Evolutionary conservation across 169 alveolate genomes (phyloP), one percentile per base, ranked within the genome.

Genomic region (Eimeria acervulina): DNA sequence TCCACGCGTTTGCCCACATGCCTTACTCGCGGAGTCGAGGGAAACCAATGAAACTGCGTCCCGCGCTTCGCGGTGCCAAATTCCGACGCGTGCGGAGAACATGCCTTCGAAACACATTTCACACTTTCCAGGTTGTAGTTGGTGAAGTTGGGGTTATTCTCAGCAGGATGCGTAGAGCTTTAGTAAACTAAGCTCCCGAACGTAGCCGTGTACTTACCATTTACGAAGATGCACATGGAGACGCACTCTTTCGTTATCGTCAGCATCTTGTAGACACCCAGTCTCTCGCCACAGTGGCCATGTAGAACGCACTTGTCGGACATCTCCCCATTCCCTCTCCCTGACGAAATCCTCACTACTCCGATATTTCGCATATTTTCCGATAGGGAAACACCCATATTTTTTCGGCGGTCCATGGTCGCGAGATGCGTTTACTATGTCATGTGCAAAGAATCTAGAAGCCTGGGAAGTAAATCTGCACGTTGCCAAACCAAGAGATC

Each of bases 1-100:
- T 26, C 93, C 93, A 2, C 78, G 66, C n/a, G 26, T 33, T 21
- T 87, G 93, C 61, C 40, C 93, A 3, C 38, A n/a, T 8, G 55
- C 26, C 12, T 7, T 36, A 0, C 17, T 36, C 55, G 36, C 23
- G 52, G 36, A 51, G 8, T 33, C 51, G 36, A n/a, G 52, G 10
- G 74, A 47, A 44, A 28, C 28, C 26, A 26, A 17, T 23, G 66
- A 44, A 10, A 28, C 23, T 78, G 66, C 40, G 10, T 42, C 63
- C 28, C 88, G 88, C 26, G 40, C 88, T 47, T 0, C 66, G n/a
- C 12, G 36, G 10, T 78, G 88, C 66, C 3, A 8, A 28, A 13
- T 40, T 17, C 42, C 88, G 0, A 26, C 1, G 44, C 13, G 88
- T 78, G 63, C 12, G 63, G 47, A 4, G 31, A 74, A 33, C 13